These are phyloP conservation scores for Trametes pubescens DNA, from an alignment of 1,284 basidiomycete species.

Conservation along the genomic window DNA sequence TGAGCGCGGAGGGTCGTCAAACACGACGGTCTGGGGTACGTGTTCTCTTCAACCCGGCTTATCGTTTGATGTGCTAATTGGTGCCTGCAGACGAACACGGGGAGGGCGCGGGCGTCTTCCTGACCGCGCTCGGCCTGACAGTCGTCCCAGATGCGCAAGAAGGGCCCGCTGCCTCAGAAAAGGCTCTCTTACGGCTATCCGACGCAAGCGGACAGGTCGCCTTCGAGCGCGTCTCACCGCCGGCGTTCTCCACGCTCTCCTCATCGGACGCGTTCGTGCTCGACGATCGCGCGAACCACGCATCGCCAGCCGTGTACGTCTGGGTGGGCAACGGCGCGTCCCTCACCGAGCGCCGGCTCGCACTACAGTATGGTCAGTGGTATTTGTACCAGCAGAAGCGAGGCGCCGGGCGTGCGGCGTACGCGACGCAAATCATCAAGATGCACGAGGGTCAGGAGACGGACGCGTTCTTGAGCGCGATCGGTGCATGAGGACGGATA, in stretches of 20 bases:
- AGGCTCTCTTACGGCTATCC: conserved; percentile 57
- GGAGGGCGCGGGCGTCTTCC: conserved; percentile 54
- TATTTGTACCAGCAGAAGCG: conserved; percentile 54
- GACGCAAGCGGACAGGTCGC: conserved; percentile 51
- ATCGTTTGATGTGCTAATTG: background rate
- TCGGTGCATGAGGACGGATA: background rate
- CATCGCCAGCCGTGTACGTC: conserved; percentile 56
- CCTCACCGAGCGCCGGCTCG: conserved; percentile 56
- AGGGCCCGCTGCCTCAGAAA: conserved; percentile 27
- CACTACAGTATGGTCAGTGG: conserved; percentile 60
- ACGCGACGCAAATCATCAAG: conserved; percentile 55
- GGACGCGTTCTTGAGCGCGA: conserved; percentile 46
- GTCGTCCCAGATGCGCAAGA: conserved; percentile 26
- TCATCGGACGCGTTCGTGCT: conserved; percentile 59
- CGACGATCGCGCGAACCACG: conserved; percentile 46
- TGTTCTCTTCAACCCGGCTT: background rate
- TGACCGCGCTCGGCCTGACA: conserved; percentile 51
- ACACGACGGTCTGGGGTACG: conserved; percentile 60
- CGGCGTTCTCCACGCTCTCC: conserved; percentile 47
- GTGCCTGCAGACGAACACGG: conserved; percentile 56
- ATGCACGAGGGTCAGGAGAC: conserved; percentile 61
- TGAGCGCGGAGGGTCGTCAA: conserved; percentile 51
- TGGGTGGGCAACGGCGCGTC: conserved; percentile 64
- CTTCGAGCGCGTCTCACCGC: conserved; percentile 48
- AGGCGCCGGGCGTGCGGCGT: conserved; percentile 36